Evolutionary conservation across 1,139 yeast species (phyloP), one percentile per base, ranked within the genome.

Genomic region (Waltiozyma sp.): DNA sequence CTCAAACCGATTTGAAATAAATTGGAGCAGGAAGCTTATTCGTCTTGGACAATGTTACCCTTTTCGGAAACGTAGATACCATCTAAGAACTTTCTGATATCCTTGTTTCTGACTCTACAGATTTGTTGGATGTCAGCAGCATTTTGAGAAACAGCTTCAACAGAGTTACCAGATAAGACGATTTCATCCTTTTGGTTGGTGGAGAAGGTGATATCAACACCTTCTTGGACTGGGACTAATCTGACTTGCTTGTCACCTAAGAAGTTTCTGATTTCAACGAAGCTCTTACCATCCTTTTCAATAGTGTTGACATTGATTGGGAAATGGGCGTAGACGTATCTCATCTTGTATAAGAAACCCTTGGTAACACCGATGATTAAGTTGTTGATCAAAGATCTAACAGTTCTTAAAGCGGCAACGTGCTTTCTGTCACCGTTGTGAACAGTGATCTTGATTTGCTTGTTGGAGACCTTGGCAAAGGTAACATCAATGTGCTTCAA

Each of bases 371-470:
- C 98, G 58, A 86, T 86, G 75, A 91, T 73, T 80, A 91, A 72
- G 87, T 93, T 91, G 66, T 87, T 69, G 63, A 91, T 77, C 67
- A 91, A 76, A 59, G 97, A 86, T 77, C 88, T 88, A 72, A 91
- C 97, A 54, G 98, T 91, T 80, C 97, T 89, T 70, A 91, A 79
- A 67, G 96, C 87, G 69, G 99, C 99, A 70, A 91, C 97, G 76
- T 91, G 98, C 82, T 91, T 91, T 82, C 97, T 88, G 85, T 87
- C 96, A 76, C 98, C 98, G 70, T 89, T 87, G 84, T 86, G 94
- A 57, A 93, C 96, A 62, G 88, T 76, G 66, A 91, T 80, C 75
- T 82, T 84, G 73, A 93, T 75, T 61, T 79, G 80, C 55, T 67
- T 73, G 72, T 77, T 72, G 67, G 70, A 70, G 57, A 84, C 64